Evolutionary conservation across 2,329 filamentous ascomycete genomes (phyloP).

Genomic region (Pseudogymnoascus sp.): DNA sequence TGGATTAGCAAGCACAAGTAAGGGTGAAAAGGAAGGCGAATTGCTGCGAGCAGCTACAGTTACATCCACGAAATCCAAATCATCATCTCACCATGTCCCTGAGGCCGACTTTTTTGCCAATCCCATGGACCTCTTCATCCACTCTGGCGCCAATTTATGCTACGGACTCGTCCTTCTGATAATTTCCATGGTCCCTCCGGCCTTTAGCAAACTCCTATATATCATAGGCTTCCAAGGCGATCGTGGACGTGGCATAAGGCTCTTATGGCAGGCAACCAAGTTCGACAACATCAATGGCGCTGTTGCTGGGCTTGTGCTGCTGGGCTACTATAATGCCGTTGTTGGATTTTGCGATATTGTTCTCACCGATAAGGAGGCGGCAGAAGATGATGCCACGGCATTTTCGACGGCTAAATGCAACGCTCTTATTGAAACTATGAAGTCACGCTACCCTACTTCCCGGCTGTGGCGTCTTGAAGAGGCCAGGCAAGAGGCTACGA

Average conservation of each 20-base stretch:
- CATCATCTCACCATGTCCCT: conserved; percentile 38
- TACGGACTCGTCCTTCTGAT: conserved; percentile 80
- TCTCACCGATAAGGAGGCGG: conserved; percentile 50
- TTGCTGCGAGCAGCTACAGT: neutral
- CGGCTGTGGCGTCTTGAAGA: conserved; percentile 85
- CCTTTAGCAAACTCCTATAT: conserved; percentile 77
- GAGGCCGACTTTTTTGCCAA: conserved; percentile 62
- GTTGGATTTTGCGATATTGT: conserved; percentile 84
- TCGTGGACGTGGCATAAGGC: conserved; percentile 67
- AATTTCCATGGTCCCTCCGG: conserved; percentile 86
- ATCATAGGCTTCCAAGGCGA: conserved; percentile 90
- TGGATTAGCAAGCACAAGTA: neutral
- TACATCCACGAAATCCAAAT: conserved; percentile 19
- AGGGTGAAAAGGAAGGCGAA: neutral
- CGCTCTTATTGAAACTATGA: conserved; percentile 64
- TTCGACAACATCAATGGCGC: conserved; percentile 90
- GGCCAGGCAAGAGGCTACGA: conserved; percentile 64
- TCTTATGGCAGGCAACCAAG: conserved; percentile 85
- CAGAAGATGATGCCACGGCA: conserved; percentile 51
- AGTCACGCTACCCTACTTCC: conserved; percentile 69
- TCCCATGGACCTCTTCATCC: conserved; percentile 77
- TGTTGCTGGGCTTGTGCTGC: conserved; percentile 70
- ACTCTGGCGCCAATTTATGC: conserved; percentile 81
- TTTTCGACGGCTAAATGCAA: conserved; percentile 65
- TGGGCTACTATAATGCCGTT: conserved; percentile 83